Evolutionary conservation across 192 early-diverging fungal genomes (phyloP), one percentile per base, ranked within the genome.

Genomic region (Coemansia sp.): DNA sequence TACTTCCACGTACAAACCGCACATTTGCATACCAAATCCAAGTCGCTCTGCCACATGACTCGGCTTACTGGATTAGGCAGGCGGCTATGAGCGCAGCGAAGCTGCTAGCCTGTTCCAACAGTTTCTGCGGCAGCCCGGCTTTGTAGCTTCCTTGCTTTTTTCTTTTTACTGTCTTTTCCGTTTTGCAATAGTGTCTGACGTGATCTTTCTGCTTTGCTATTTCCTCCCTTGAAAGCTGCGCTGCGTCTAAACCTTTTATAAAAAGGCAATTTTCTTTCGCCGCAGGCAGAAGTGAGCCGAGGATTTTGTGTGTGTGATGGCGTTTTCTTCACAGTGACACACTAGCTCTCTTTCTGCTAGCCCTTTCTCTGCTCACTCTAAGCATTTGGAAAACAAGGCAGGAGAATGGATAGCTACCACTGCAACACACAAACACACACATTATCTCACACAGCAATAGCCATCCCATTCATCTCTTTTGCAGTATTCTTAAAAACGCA

Each of bases 131-230:
- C 14, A 3, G 14, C 11, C n/a, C 39, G 30, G 11, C 39, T 42
- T 42, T n/a, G n/a, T n/a, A n/a, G n/a, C n/a, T n/a, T n/a, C n/a
- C n/a, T n/a, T n/a, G n/a, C n/a, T 42, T 42, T 16, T 42, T 42
- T 6, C 14, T 14, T 42, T 42, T 16, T 16, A 16, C 11, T 16
- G 11, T 42, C 14, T 42, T n/a, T n/a, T 42, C 39, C 39, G 39
- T 42, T 42, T 42, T 42, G 39, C 39, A 42, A 42, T 42, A 42
- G 39, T 42, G 39, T 42, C 39, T 42, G 39, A 42, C 39, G 39
- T 42, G 39, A 42, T 42, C 39, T 42, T 42, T 42, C 39, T 42
- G 39, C 39, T 42, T 42, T 42, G 39, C 11, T 42, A n/a, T n/a
- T 42, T 42, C 39, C 13, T 16, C 11, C 39, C 13, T 42, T 42